Base-by-base conservation (phyloP, 1,284 basidiomycete species). In the Apiotrichum akiyoshidainum region DNA sequence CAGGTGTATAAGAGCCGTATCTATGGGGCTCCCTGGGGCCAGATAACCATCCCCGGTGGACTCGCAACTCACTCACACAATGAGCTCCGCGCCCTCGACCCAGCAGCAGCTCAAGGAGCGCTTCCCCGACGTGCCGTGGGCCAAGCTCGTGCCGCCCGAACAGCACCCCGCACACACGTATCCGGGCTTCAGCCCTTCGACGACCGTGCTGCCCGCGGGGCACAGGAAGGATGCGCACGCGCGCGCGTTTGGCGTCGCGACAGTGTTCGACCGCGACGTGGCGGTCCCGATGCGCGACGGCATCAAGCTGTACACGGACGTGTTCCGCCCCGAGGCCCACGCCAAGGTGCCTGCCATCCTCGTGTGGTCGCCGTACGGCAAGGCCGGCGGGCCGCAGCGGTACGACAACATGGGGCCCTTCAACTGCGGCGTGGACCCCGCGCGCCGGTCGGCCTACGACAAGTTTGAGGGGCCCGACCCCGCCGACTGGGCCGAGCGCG, bases 381-480 rank as follows among this genome's bases (percentile, higher is more conserved):
- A 65, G 26, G 58, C 48, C 26, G 52, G 51, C 45, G 17, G 21
- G n/a, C 37, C 31, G 6, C 8, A 37, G 34, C 37, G 21, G 21
- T 59, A 57, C 37, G 53, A 58, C 42, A 55, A 35, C 10, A 49
- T 62, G 33, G 54, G 51, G 16, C 50, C 54, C 1, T 64, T 47
- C 54, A 63, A 42, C 41, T 59, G 35, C 54, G 62, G 55, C 44
- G 59, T 57, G 35, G 55, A 44, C 26, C 65, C 19, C n/a, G n/a
- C n/a, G n/a, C n/a, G n/a, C n/a, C n/a, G n/a, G n/a, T n/a, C n/a
- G n/a, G n/a, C n/a, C 9, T 60, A 64, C 41, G 60, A 71, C 44
- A 67, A 69, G 45, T 69, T 65, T 35, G 68, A 72, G 60, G 65
- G 35, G 35, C 68, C 60, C 22, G 54, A 59, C 52, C 69, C 71